A percentile compares a stretch with the other conserved stretches of the same genome.
phyloP scores from a whole-genome alignment of 768 basidiomycete genomes.

The Lactifluus hygrophoroides region DNA sequence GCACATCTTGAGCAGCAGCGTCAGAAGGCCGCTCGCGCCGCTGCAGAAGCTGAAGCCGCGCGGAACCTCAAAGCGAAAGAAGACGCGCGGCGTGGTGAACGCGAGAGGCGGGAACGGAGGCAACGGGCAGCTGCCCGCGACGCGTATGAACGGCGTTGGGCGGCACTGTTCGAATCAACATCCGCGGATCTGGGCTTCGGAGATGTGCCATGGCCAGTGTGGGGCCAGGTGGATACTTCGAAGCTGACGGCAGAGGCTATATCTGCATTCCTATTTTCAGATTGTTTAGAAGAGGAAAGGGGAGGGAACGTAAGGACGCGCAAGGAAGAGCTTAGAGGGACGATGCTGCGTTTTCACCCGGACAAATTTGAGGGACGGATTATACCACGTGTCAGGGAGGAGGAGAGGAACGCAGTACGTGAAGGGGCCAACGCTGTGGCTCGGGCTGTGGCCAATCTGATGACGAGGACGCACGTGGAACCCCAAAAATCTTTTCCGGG shows the following conservation, averaged over 20 bases:
- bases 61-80: constrained; percentile 43
- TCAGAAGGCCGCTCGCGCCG: constrained; percentile 43
- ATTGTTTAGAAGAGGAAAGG: constrained; percentile 32
- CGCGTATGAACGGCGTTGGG: constrained; percentile 48
- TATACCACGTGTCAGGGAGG: constrained; percentile 40
- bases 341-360: constrained; percentile 61
- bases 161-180: constrained; percentile 27
- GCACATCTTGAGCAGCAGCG: constrained; percentile 57
- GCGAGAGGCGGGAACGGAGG: constrained; percentile 38
- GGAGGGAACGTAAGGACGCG: constrained; percentile 27
- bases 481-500: too few species aligned
- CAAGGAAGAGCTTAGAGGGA: constrained; percentile 48
- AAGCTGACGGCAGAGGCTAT: constrained; percentile 35
- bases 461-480: too few species aligned
- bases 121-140: constrained; percentile 43
- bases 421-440: constrained; percentile 59
- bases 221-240: constrained; percentile 16
- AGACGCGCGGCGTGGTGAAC: constrained; percentile 43
- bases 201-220: constrained; percentile 59
- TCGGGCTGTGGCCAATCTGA: constrained; percentile 48
- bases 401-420: constrained; percentile 42
- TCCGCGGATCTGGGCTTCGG: constrained; percentile 32
- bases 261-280: constrained; percentile 42
- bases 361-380: constrained; percentile 67
- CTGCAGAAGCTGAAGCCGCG: constrained; percentile 46